These are phyloP conservation scores for Aquilaria yunnanensis DNA, from an alignment of 345 rosid genomes.

Conservation along the genomic window DNA sequence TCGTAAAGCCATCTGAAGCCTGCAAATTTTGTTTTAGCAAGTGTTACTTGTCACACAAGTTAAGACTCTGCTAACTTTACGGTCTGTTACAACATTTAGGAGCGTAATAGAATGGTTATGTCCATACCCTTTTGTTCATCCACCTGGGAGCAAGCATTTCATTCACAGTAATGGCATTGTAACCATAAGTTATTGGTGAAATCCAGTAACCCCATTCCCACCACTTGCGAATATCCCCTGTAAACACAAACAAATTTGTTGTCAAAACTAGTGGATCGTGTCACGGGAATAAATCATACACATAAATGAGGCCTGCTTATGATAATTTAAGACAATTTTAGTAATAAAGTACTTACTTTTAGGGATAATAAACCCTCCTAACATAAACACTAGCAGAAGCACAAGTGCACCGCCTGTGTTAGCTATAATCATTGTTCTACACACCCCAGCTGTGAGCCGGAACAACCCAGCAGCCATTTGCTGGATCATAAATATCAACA, in stretches of 20 bases:
- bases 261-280: not conserved
- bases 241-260: constrained; percentile 2
- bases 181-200: constrained; percentile 75
- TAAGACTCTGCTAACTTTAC: not conserved
- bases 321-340: not conserved
- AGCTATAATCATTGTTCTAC: constrained; percentile 80
- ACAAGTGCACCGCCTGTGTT: constrained; percentile 70
- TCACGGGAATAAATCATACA: not conserved
- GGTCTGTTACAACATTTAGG: too few relatives aligned
- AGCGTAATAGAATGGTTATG: too few relatives aligned
- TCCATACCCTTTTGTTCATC: constrained; percentile 54
- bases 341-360: constrained; percentile 29
- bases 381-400: constrained; percentile 66
- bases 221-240: constrained; percentile 73
- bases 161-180: constrained; percentile 60
- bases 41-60: too few relatives aligned
- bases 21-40: constrained; percentile 8
- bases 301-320: not conserved
- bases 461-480: constrained; percentile 85
- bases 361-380: constrained; percentile 83
- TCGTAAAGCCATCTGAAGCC: constrained; percentile 25
- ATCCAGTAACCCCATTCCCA: constrained; percentile 95
- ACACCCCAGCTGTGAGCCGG: constrained; percentile 55
- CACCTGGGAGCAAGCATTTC: constrained; percentile 83
- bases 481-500: constrained; percentile 59